phyloP scores from a whole-genome alignment of 352 stramenopile genomes.

The Globisporangium rhizosaccharum region DNA sequence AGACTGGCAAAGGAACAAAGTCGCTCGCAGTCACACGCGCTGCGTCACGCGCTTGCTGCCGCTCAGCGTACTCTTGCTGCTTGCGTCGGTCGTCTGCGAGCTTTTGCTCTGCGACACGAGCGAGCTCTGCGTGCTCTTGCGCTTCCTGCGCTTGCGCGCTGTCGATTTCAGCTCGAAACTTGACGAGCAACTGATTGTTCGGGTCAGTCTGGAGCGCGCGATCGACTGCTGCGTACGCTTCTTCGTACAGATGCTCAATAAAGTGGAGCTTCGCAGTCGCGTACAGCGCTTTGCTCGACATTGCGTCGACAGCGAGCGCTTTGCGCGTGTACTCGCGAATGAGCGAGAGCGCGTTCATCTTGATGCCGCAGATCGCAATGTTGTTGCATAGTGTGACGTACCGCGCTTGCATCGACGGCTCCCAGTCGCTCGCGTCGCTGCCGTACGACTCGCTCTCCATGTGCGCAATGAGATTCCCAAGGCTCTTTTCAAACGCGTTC shows the following conservation, averaged over 20 bases:
- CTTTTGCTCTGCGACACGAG: conserved; percentile 33
- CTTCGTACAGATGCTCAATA: conserved; percentile 52
- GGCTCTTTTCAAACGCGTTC: conserved; percentile 59
- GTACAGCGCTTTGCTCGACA: conserved; percentile 62
- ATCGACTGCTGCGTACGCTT: conserved; percentile 33
- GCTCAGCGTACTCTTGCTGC: conserved; percentile 23
- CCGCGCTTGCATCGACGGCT: conserved; percentile 29
- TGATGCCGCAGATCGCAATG: conserved; percentile 71
- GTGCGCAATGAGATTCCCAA: conserved; percentile 31
- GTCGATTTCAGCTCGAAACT: conserved; percentile 45
- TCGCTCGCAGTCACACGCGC: conserved; percentile 28
- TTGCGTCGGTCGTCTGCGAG: conserved; percentile 24
- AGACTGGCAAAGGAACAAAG: conserved; percentile 32
- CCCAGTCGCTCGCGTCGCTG: conserved; percentile 28
- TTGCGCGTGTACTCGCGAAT: conserved; percentile 56
- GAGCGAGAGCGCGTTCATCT: conserved; percentile 42
- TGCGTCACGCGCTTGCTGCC: conserved; percentile 37
- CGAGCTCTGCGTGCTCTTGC: conserved; percentile 23
- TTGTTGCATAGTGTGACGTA: conserved; percentile 77
- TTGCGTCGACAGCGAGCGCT: conserved; percentile 40
- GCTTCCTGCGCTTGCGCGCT: conserved; percentile 22
- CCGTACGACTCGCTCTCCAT: conserved; percentile 49
- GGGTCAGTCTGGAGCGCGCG: conserved; percentile 34
- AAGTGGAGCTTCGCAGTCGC: conserved; percentile 58
- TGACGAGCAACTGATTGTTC: conserved; percentile 40